Percentiles rank a stretch among this genome's conserved stretches.
phyloP scores from a whole-genome alignment of 805 yeast genomes.

The Candida incommunis region DNA sequence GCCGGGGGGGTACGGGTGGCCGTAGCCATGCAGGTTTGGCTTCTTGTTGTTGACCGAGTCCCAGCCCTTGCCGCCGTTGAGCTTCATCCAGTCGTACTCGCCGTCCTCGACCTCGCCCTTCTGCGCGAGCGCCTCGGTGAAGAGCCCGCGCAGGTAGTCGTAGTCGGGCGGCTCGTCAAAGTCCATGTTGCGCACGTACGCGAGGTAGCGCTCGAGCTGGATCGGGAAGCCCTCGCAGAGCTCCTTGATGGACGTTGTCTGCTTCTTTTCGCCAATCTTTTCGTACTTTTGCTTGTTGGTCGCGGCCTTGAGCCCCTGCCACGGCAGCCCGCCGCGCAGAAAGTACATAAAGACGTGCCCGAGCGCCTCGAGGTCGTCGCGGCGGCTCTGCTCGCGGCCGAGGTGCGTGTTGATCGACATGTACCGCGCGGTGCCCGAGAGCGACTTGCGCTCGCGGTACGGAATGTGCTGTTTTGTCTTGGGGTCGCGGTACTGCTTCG shows the following conservation, averaged over 20 bases:
- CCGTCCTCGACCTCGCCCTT: slow-evolving; percentile 66
- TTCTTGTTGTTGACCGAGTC: slow-evolving; percentile 79
- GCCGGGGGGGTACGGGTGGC: slow-evolving; percentile 77
- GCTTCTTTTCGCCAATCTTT: slow-evolving; percentile 92
- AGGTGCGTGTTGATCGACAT: slow-evolving; percentile 96
- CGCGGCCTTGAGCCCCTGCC: slow-evolving; percentile 99
- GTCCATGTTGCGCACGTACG: slow-evolving; percentile 72
- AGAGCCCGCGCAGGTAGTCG: slow-evolving; percentile 63
- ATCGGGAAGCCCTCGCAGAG: slow-evolving; percentile 81
- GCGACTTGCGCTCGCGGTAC: slow-evolving; percentile 86
- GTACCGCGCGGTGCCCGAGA: slow-evolving; percentile 97
- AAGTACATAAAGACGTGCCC: slow-evolving; percentile 96
- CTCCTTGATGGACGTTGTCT: slow-evolving; percentile 74
- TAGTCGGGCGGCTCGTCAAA: slow-evolving; percentile 95
- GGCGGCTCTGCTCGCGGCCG: slow-evolving; percentile 91
- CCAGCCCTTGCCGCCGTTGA: slow-evolving; percentile 94
- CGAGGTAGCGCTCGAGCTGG: slow-evolving; percentile 85
- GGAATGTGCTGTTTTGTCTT: slow-evolving; percentile 92
- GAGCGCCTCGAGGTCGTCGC: slow-evolving; percentile 92
- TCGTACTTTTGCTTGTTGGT: slow-evolving; percentile 96
- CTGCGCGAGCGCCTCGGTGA: slow-evolving; percentile 65
- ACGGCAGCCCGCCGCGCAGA: slow-evolving; percentile 85
- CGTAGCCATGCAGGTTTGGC: slow-evolving; percentile 91
- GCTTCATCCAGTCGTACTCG: slow-evolving; percentile 95
- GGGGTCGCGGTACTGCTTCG: slow-evolving; percentile 94